These are phyloP conservation scores for Cocos nucifera DNA, from an alignment of 176 grass and related monocot genomes.

Conservation along the genomic window DNA sequence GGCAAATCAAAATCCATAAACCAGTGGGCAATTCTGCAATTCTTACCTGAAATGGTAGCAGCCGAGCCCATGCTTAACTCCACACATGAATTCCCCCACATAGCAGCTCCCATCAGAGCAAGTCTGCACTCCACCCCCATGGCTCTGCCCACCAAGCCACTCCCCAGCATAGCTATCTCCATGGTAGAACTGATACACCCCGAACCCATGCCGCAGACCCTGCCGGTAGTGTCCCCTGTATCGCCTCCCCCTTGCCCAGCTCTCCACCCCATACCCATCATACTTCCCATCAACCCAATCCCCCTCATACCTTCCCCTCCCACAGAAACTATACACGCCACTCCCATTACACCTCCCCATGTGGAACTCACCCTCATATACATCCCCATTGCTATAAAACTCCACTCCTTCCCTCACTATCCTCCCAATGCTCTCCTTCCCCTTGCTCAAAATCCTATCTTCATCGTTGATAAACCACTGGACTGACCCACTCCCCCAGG, in stretches of 20 bases:
- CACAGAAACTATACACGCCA: slow-evolving; percentile 8
- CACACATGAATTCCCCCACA: slow-evolving; percentile 8
- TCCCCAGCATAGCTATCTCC: slow-evolving; percentile 13
- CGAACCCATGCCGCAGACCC: slow-evolving; percentile 6
- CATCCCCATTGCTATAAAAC: slow-evolving; percentile 18
- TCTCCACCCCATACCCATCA: slow-evolving; percentile 16
- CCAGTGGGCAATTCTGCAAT: too few species aligned
- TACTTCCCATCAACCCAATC: slow-evolving; percentile 17
- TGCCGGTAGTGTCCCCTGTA: slow-evolving; percentile 10
- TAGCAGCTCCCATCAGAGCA: slow-evolving; percentile 17
- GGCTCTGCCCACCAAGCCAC: slow-evolving; percentile 16
- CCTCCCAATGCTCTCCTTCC: not conserved
- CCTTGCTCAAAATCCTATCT: slow-evolving; percentile 3
- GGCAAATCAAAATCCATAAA: not conserved
- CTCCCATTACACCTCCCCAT: slow-evolving; percentile 10
- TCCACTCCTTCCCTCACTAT: slow-evolving; percentile 3
- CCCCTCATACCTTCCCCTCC: slow-evolving; percentile 9
- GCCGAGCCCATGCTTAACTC: slow-evolving; percentile 11
- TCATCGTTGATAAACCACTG: slow-evolving; percentile 9
- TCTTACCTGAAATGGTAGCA: slow-evolving; percentile 19
- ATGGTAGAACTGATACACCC: slow-evolving; percentile 13
- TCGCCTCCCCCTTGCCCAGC: slow-evolving; percentile 11
- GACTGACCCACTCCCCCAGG: not conserved
- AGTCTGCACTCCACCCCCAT: slow-evolving; percentile 7
- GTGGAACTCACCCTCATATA: slow-evolving; percentile 13